A percentile compares a stretch with the other conserved stretches of the same genome.
Conservation (phyloP, 2,329 filamentous ascomycete genomes). For the Pseudophaeomoniella oleicola region DNA sequence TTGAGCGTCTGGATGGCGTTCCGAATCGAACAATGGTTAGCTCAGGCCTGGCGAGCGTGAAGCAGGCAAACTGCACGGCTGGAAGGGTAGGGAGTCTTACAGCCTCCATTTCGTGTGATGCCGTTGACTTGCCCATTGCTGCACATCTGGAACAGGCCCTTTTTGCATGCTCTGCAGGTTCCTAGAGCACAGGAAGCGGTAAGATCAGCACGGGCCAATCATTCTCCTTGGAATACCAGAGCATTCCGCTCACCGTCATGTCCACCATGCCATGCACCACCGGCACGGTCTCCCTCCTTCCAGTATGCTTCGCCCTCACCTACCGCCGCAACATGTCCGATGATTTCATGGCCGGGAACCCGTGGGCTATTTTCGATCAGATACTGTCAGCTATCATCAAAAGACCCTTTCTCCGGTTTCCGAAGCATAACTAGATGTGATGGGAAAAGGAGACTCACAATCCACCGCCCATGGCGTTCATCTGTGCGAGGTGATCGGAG, state of each 20-base stretch:
- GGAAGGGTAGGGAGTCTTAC: no score
- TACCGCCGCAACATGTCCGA: slow-evolving; percentile 51
- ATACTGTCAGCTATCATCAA: no score
- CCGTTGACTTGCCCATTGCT: slow-evolving; percentile 50
- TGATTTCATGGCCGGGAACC: slow-evolving; percentile 56
- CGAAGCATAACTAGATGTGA: no score
- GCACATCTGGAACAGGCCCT: slow-evolving; percentile 55
- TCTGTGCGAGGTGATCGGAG: slow-evolving; percentile 37
- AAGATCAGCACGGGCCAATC: neutral
- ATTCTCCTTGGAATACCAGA: neutral
- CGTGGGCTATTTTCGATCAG: slow-evolving; percentile 45
- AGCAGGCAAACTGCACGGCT: no score
- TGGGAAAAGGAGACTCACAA: no score
- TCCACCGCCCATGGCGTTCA: no score
- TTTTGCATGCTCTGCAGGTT: slow-evolving; percentile 47
- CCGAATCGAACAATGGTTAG: no score
- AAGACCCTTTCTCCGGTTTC: no score
- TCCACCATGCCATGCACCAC: slow-evolving; percentile 54
- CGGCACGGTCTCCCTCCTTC: slow-evolving; percentile 51
- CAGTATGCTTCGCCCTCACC: slow-evolving; percentile 43
- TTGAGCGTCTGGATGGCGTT: no score
- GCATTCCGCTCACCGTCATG: slow-evolving; percentile 20
- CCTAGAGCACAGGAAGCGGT: slow-evolving; percentile 22
- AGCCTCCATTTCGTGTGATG: slow-evolving; percentile 52
- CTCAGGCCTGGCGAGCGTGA: no score